These are phyloP conservation scores for Furcasterigmium furcatum DNA, from an alignment of 2,329 filamentous ascomycete species.

Conservation along the genomic window DNA sequence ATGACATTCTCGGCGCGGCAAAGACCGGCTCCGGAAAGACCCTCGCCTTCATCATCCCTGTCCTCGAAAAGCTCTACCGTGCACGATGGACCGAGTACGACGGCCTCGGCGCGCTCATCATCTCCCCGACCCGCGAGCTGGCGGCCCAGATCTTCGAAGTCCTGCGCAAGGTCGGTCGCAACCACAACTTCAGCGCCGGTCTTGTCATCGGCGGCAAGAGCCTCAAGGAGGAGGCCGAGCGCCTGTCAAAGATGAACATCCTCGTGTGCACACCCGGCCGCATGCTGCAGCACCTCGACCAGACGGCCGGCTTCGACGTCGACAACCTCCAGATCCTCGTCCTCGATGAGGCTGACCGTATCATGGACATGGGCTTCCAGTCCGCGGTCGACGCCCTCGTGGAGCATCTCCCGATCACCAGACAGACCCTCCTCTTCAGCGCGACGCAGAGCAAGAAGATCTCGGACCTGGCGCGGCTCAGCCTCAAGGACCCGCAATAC, in stretches of 20 bases:
- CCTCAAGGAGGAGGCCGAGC: constrained; percentile 80
- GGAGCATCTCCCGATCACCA: constrained; percentile 79
- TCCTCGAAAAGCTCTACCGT: constrained; percentile 89
- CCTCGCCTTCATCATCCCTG: constrained; percentile 84
- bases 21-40: constrained; percentile 97
- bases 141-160: constrained; percentile 98
- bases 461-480: constrained; percentile 85
- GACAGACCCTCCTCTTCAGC: constrained; percentile 93
- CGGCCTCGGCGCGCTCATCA: constrained; percentile 86
- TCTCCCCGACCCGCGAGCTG: constrained; percentile 91
- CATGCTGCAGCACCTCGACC: constrained; percentile 93
- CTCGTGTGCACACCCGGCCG: constrained; percentile 91
- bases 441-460: constrained; percentile 95
- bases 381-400: constrained; percentile 86
- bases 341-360: constrained; percentile 92
- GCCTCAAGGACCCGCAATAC: constrained; percentile 88
- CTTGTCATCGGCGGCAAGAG: constrained; percentile 92
- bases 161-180: constrained; percentile 80
- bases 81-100: constrained; percentile 87
- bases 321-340: constrained; percentile 91
- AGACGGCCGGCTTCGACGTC: constrained; percentile 85
- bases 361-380: constrained; percentile 97
- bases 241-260: constrained; percentile 91
- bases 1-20: constrained; percentile 88
- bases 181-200: constrained; percentile 89